phyloP scores from a whole-genome alignment of 768 basidiomycete genomes.

The Phlebiopsis gigantea region DNA sequence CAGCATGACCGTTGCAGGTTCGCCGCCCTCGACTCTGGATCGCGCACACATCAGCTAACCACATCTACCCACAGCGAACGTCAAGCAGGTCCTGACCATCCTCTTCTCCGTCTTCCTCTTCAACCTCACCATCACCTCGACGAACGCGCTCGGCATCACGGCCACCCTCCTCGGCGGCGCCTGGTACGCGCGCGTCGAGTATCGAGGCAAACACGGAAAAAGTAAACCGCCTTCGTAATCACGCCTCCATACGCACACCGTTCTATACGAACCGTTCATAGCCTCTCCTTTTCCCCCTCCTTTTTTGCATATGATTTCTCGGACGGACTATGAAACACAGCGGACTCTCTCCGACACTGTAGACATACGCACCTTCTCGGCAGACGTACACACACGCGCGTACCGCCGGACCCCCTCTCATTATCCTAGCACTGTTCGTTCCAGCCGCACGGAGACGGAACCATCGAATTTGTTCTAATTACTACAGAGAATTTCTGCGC shows the following conservation, averaged over 20 bases:
- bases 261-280: neutral
- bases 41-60: neutral
- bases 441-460: neutral
- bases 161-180: slow-evolving; percentile 86
- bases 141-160: slow-evolving; percentile 78
- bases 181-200: slow-evolving; percentile 70
- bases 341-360: slow-evolving; percentile 7
- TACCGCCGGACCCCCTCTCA: no score
- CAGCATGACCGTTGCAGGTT: slow-evolving; percentile 88
- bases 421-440: neutral
- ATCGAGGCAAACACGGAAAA: slow-evolving; percentile 2
- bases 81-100: slow-evolving; percentile 92
- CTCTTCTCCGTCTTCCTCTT: slow-evolving; percentile 82
- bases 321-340: slow-evolving; percentile 8
- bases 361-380: neutral
- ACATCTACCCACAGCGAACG: slow-evolving; percentile 50
- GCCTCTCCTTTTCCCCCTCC: neutral
- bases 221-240: neutral
- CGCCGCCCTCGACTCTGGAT: slow-evolving; percentile 20
- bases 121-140: slow-evolving; percentile 69
- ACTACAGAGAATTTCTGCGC: neutral
- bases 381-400: no score
- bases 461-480: neutral
- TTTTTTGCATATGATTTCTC: neutral
- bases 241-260: neutral